phyloP scores from a whole-genome alignment of 176 grass and related monocot genomes.

The Avena eriantha region DNA sequence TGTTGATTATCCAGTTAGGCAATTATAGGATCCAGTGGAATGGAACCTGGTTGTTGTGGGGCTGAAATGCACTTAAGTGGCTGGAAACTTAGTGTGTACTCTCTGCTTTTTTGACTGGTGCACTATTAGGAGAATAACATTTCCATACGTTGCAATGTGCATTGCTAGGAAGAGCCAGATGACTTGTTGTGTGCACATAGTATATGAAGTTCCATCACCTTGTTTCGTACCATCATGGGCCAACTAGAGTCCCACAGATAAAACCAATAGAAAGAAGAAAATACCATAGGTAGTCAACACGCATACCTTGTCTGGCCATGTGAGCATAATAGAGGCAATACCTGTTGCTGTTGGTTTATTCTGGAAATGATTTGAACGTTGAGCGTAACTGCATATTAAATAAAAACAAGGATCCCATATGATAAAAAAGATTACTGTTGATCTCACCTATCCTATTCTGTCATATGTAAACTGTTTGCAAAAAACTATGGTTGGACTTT shows the following conservation, averaged over 20 bases:
- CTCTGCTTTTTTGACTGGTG: background rate
- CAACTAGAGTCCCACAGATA: background rate
- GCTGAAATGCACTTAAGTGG: background rate
- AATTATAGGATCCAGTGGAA: conserved; percentile 16
- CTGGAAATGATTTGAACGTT: background rate
- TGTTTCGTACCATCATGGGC: background rate
- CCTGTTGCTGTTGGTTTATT: background rate
- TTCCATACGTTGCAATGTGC: background rate
- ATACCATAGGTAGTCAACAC: background rate
- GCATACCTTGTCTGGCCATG: background rate
- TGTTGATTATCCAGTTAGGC: background rate
- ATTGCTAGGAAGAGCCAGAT: background rate
- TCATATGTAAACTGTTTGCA: conserved; percentile 22
- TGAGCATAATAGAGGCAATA: background rate
- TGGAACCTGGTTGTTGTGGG: background rate
- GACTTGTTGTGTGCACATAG: background rate
- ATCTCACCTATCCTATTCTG: background rate
- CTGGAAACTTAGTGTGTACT: background rate
- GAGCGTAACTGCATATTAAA: background rate
- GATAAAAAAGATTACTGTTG: background rate
- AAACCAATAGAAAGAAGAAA: background rate
- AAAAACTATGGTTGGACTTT: background rate
- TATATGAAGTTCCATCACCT: background rate
- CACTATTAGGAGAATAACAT: background rate
- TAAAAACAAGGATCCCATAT: background rate